Evolutionary conservation across 257 asterid species (phyloP).

Genomic region (Solanum bukasovii): DNA sequence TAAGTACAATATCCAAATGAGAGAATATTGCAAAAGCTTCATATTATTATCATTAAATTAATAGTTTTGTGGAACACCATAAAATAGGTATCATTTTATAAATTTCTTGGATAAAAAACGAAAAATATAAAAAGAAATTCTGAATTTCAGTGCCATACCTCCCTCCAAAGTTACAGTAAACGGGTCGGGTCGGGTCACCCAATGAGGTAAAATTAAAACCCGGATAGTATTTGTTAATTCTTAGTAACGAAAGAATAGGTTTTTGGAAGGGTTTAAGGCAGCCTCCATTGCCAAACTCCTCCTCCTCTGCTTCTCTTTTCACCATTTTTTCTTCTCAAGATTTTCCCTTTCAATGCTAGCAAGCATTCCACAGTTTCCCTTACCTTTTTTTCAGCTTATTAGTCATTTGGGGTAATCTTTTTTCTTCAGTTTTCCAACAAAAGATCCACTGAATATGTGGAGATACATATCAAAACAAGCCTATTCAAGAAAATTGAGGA

Average conservation of each 20-base stretch:
- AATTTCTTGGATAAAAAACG: background rate
- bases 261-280: conserved; percentile 62
- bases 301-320: background rate
- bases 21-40: background rate
- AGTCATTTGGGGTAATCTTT: background rate
- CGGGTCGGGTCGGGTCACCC: background rate
- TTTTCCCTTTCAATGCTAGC: background rate
- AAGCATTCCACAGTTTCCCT: background rate
- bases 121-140: background rate
- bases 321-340: background rate
- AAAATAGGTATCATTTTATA: no score
- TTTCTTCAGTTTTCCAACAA: background rate
- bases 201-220: background rate
- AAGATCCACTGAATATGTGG: conserved; percentile 57
- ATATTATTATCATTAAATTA: no score
- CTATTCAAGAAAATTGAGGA: conserved; percentile 33
- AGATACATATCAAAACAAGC: conserved; percentile 51
- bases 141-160: background rate
- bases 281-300: conserved; percentile 15
- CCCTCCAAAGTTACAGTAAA: background rate
- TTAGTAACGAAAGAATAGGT: conserved; percentile 13
- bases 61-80: background rate
- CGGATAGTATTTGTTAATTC: background rate
- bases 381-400: background rate
- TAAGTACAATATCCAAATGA: no score